Evolutionary conservation across 306 rosid species (phyloP).

Genomic region (Potentilla sterilis): DNA sequence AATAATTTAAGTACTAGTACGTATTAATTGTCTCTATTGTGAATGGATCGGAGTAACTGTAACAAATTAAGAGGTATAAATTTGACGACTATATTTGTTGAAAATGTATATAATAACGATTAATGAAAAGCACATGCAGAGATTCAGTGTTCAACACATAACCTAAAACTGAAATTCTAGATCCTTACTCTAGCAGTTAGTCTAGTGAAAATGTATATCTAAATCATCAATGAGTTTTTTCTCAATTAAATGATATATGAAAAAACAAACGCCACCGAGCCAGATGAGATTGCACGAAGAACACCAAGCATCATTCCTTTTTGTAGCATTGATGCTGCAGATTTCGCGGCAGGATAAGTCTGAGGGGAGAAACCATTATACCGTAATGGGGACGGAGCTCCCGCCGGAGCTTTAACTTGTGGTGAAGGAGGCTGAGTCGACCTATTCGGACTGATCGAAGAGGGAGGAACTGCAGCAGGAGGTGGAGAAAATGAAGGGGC

Average conservation of each 20-base stretch:
- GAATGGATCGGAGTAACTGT: background rate
- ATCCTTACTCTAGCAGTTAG: background rate
- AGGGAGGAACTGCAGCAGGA: slow-evolving; percentile 6
- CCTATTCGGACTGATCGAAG: background rate
- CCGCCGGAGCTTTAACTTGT: background rate
- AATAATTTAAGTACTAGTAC: background rate
- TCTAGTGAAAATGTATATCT: background rate
- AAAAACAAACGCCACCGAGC: background rate
- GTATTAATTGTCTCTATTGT: background rate
- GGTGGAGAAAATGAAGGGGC: background rate
- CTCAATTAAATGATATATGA: background rate
- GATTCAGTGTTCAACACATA: background rate
- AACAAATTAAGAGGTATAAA: background rate
- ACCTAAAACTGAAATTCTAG: background rate
- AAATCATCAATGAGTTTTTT: background rate
- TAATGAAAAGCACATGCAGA: background rate
- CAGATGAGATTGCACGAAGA: background rate
- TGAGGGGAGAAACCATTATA: background rate
- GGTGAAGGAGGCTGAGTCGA: background rate
- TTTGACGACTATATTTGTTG: background rate
- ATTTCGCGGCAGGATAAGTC: background rate
- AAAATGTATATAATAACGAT: background rate
- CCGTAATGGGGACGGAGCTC: background rate
- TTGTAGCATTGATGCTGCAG: background rate
- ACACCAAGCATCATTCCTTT: background rate